Conservation (phyloP, 768 basidiomycete genomes). For the Xerocomus potaroensis region DNA sequence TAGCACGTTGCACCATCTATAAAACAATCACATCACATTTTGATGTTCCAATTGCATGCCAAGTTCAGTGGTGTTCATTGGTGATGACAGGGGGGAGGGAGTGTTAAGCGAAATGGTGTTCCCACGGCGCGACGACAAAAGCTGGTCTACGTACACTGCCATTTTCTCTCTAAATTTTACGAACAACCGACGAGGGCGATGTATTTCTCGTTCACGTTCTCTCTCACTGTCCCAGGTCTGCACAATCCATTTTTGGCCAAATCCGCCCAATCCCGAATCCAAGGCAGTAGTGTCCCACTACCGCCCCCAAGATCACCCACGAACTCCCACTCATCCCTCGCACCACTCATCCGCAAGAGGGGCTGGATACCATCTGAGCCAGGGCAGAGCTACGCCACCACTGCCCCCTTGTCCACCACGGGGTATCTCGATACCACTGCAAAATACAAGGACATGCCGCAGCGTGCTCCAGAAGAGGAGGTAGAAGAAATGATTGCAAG, state of each 20-base stretch:
- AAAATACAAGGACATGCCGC: conserved; percentile 46
- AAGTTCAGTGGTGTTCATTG: no score
- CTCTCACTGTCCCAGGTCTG: conserved; percentile 58
- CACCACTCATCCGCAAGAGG: conserved; percentile 51
- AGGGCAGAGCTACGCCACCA: conserved; percentile 49
- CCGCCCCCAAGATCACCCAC: conserved; percentile 12
- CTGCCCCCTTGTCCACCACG: conserved; percentile 48
- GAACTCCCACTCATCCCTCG: conserved; percentile 31
- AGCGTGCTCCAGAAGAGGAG: conserved; percentile 33
- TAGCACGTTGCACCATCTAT: no score
- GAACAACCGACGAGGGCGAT: conserved; percentile 32
- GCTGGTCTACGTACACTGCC: no score
- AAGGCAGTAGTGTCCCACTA: conserved; percentile 25
- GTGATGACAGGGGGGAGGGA: no score
- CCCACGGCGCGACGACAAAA: no score
- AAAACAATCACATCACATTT: no score
- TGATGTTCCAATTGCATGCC: no score
- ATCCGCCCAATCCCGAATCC: conserved; percentile 23
- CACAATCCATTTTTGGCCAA: conserved; percentile 56
- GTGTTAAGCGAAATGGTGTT: no score
- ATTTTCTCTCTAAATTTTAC: no score
- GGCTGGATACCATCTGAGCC: conserved; percentile 68
- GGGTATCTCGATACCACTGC: conserved; percentile 71
- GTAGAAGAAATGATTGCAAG: conserved; percentile 45
- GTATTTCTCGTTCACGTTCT: conserved; percentile 73